These are phyloP conservation scores for Immersiella caudata DNA, from an alignment of 495 filamentous ascomycete genomes.

Conservation along the genomic window DNA sequence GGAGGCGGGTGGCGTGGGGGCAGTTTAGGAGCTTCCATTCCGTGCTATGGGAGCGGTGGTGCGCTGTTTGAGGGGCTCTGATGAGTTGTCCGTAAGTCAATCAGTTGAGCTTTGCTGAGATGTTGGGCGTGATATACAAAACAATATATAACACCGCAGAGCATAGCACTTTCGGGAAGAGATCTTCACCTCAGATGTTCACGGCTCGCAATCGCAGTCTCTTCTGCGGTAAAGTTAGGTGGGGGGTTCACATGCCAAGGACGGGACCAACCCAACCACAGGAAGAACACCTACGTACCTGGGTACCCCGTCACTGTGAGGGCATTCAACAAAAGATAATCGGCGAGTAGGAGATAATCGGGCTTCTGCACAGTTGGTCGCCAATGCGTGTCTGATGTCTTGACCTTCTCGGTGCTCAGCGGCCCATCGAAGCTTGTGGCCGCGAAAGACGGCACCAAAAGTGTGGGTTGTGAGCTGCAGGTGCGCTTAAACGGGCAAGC, in stretches of 20 bases:
- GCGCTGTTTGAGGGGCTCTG: not conserved
- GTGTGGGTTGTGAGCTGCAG: not conserved
- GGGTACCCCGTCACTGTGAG: not conserved
- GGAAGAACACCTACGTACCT: too few species aligned
- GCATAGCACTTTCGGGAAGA: not conserved
- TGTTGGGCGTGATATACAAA: not conserved
- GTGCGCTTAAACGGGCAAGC: conserved; percentile 22
- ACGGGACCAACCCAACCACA: not conserved
- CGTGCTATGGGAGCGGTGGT: not conserved
- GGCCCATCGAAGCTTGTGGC: not conserved
- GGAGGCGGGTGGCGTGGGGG: not conserved
- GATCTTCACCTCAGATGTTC: not conserved
- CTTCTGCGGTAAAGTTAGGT: not conserved
- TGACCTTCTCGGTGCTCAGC: not conserved
- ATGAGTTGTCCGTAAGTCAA: not conserved
- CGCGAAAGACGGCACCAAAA: not conserved
- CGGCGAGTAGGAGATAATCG: not conserved
- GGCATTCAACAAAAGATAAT: not conserved
- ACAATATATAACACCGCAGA: not conserved
- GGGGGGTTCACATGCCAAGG: conserved; percentile 2
- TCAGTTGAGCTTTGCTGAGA: not conserved
- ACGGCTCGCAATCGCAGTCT: not conserved
- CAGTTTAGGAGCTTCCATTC: not conserved
- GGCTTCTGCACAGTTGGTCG: not conserved
- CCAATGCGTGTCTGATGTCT: not conserved